phyloP scores from a whole-genome alignment of 2,329 filamentous ascomycete genomes.

The Neonectria neomacrospora region DNA sequence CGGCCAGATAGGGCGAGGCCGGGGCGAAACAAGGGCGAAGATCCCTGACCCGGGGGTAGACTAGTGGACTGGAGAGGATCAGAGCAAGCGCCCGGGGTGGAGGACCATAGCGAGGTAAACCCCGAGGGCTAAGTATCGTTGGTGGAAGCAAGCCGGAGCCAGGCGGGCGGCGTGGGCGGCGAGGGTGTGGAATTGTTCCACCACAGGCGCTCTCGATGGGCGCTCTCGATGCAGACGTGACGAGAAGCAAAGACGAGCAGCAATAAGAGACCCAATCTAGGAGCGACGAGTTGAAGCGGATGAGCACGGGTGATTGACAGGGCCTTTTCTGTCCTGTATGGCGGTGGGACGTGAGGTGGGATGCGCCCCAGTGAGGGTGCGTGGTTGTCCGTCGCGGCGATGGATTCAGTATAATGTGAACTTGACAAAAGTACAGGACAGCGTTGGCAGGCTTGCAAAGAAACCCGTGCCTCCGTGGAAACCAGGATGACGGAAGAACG shows the following conservation, averaged over 20 bases:
- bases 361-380: slow-evolving; percentile 8
- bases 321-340: slow-evolving; percentile 3
- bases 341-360: slow-evolving; percentile 13
- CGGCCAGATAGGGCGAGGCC: slow-evolving; percentile 38
- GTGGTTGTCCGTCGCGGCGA: neutral
- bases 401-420: slow-evolving; percentile 8
- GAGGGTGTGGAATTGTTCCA: slow-evolving; percentile 45
- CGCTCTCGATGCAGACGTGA: slow-evolving; percentile 32
- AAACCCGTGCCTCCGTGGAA: slow-evolving; percentile 2
- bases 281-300: neutral
- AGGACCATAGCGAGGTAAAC: slow-evolving; percentile 23
- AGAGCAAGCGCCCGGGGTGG: slow-evolving; percentile 38
- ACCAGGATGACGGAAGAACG: slow-evolving; percentile 2
- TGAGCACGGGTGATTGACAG: neutral
- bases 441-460: slow-evolving; percentile 4
- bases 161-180: slow-evolving; percentile 28
- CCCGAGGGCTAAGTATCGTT: slow-evolving; percentile 39
- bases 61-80: slow-evolving; percentile 31
- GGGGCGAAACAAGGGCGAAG: slow-evolving; percentile 43
- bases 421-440: neutral
- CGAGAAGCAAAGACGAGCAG: slow-evolving; percentile 19
- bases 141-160: slow-evolving; percentile 41
- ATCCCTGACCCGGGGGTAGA: slow-evolving; percentile 39
- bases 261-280: slow-evolving; percentile 9
- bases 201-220: slow-evolving; percentile 38